Evolutionary conservation across 2,329 filamentous ascomycete species (phyloP), one percentile per base, ranked within the genome.

Genomic region (Botrytis fragariae): DNA sequence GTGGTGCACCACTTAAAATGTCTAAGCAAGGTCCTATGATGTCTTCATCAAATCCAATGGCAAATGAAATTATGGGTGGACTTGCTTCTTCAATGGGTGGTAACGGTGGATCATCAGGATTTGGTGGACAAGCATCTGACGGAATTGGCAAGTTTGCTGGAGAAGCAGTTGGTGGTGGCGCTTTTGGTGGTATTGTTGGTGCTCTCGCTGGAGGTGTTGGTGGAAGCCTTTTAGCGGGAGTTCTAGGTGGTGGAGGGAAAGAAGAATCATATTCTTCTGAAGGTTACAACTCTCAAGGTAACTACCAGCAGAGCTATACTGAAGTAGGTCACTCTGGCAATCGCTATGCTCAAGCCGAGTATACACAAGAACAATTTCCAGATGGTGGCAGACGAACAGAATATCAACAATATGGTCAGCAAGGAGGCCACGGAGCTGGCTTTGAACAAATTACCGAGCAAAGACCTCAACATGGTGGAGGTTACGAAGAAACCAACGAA

Each of bases 1-100:
- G 84, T 74, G 90, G 93, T 74, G 94, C 94, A 82, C 89, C 90
- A 25, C 85, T 97, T 18, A 88, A 90, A 76, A 92, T 97, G 88
- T 89, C 90, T 75, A 94, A 92, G 83, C 83, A 83, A 20, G 82
- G 86, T 74, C 86, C 84, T 59, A 86, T 89, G 79, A 88, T 88
- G 79, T 51, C 71, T 69, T 69, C 71, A 0, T 73, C 71, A 2
- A 70, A 54, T 45, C n/a, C 39, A 32, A n/a, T 57, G 22, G 89
- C 88, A 20, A 85, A 84, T 68, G 87, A 86, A 62, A 87, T 91
- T 73, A 84, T 91, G 72, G 84, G 85, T 68, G 87, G 87, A n/a
- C 83, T 90, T 48, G 86, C 87, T 18, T 86, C 88, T 62, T 87
- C 82, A 29, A 79, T 84, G 59, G 77, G 77, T 65, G 77, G 76